Evolutionary conservation across 768 basidiomycete genomes (phyloP), one percentile per base, ranked within the genome.

Genomic region (Panellus pusillus): DNA sequence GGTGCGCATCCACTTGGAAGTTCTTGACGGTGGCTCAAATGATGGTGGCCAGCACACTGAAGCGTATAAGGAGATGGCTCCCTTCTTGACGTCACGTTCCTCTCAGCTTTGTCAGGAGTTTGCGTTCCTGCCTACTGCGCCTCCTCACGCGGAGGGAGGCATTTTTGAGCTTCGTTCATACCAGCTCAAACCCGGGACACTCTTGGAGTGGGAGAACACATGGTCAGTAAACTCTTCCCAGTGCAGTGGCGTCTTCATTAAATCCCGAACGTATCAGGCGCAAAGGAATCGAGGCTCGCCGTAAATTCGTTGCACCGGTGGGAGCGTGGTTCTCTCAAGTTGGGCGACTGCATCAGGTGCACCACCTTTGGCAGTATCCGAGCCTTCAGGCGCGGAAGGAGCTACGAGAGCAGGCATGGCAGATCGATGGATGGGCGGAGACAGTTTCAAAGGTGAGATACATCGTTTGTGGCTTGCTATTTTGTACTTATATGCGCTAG

Each of bases 311-410:
- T 50, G 82, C 82, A 52, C 95, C 91, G 40, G 82, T 91, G 12
- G 93, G 91, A 27, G 47, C 52, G 28, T 93, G 91, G 91, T 95
- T 91, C 72, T 89, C 89, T 51, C 91, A 93, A 69, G 77, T 91
- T 43, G 91, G 91, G 47, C 80, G 87, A 44, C 75, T 92, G 49
- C 88, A 92, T 65, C 81, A 91, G 61, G 96, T 97, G 8, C 91
- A 98, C 67, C 96, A 98, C 72, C 82, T 98, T 73, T 98, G 96
- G 96, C 95, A 98, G 72, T 96, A 96, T 68, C 86, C 86, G 51
- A 82, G 82, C 63, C 77, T 97, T 51, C 84, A 92, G 57, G 80
- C 79, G 8, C 79, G 96, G 55, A 96, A 93, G 70, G 84, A 89
- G 60, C 84, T 77, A 39, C 80, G 96, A 38, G 91, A 96, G 70